Base-by-base conservation (phyloP, 345 rosid species). In the Populus tremula region DNA sequence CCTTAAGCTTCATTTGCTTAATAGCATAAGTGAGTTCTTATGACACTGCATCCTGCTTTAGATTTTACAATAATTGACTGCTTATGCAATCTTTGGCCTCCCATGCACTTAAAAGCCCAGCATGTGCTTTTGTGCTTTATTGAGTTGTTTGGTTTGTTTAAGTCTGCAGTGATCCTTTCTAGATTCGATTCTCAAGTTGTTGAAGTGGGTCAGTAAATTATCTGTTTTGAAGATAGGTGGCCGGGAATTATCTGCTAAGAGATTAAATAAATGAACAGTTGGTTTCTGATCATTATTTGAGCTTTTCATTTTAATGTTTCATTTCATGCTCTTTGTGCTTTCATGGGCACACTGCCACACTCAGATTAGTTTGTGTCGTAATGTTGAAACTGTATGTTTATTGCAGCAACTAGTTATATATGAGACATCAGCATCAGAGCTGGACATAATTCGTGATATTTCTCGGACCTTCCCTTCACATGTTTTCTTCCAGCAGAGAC, bases 401-500 rank as follows among this genome's bases (percentile, higher is more conserved):
- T 71, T 88, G 80, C 91, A 95, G 99, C 97, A 93, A 95, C 87
- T 95, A 79, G 94, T 92, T 54, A 75, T 93, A 76, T 90, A 91
- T 65, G 98, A 95, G 88, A 93, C 98, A 17, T 95, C 99, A 21
- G 91, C 96, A 83, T 92, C 99, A 53, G 99, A 93, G 73, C 82
- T 92, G 67, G 99, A 95, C 80, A 95, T 92, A 80, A 95, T 95
- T 78, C 85, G 98, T 20, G 99, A 95, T 84, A 95, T 95, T 79
- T 91, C 97, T 14, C 96, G 99, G 41, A 93, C 99, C 49, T 95
- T 92, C 45, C 98, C 98, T 54, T 91, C 98, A 14, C 99, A 95
- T 86, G 94, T 95, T 80, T 95, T 95, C 91, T 95, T 93, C 84
- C 97, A 89, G 87, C 97, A 92, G 91, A 92, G 98, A 86, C 99